Percentiles rank a stretch among this genome's conserved stretches.
These are phyloP conservation scores for Leucoagaricus sp. DNA, from an alignment of 1,284 basidiomycete genomes.

Conservation along the genomic window DNA sequence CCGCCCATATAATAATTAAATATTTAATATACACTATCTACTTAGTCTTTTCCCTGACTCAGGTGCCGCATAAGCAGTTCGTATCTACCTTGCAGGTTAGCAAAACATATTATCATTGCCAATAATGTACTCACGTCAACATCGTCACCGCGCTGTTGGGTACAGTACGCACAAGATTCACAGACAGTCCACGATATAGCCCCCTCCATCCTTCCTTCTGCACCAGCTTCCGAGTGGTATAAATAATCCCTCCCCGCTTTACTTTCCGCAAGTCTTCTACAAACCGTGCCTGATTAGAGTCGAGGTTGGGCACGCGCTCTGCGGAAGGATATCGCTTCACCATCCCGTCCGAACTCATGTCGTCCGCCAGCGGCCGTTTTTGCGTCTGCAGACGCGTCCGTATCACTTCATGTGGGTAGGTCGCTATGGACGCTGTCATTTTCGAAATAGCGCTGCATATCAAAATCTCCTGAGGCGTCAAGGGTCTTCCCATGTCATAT, in stretches of 20 bases:
- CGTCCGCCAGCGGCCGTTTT: conserved; percentile 58
- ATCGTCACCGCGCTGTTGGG: conserved; percentile 94
- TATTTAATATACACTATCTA: conserved; percentile 11
- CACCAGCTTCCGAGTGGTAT: conserved; percentile 74
- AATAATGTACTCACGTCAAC: conserved; percentile 73
- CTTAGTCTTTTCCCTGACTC: conserved; percentile 22
- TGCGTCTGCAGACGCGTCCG: conserved; percentile 91
- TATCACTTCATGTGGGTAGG: conserved; percentile 96
- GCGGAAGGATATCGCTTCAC: conserved; percentile 42
- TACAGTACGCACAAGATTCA: conserved; percentile 90
- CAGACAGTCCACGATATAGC: conserved; percentile 87
- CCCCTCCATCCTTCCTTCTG: conserved; percentile 83
- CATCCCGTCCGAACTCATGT: conserved; percentile 59
- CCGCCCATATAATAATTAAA: conserved; percentile 7
- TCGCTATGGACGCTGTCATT: conserved; percentile 91
- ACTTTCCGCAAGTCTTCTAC: conserved; percentile 11
- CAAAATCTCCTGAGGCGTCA: conserved; percentile 75
- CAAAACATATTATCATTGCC: not conserved
- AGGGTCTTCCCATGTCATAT: conserved; percentile 53
- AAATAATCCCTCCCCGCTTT: conserved; percentile 60
- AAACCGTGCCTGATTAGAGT: conserved; percentile 15
- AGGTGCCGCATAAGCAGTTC: conserved; percentile 70
- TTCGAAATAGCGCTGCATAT: conserved; percentile 87
- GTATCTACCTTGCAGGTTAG: conserved; percentile 43
- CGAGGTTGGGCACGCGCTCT: conserved; percentile 4